Conservation (phyloP, 2,329 filamentous ascomycete genomes). For the Pestalotiopsis sp. region DNA sequence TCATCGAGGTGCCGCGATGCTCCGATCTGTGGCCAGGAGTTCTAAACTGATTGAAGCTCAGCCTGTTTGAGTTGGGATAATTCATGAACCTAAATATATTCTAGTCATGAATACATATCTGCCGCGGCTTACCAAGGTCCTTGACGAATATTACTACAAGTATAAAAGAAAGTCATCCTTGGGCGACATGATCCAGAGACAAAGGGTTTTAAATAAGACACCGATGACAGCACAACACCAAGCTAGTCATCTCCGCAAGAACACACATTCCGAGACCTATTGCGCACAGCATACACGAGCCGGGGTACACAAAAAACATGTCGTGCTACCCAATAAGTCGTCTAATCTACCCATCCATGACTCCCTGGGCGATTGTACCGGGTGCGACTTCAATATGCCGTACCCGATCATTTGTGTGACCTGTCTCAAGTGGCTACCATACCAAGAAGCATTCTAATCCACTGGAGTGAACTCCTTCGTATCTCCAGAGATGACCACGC, state of each 20-base stretch:
- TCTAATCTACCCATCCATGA: background rate
- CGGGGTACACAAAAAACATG: slow-evolving; percentile 23
- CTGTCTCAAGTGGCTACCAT: slow-evolving; percentile 26
- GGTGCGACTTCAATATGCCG: slow-evolving; percentile 27
- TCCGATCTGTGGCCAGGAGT: no score
- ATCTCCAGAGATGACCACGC: slow-evolving; percentile 12
- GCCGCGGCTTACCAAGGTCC: no score
- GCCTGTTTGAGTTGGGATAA: no score
- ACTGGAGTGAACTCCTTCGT: slow-evolving; percentile 9
- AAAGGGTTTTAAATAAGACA: background rate
- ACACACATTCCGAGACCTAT: slow-evolving; percentile 12
- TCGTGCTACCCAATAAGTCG: slow-evolving; percentile 19
- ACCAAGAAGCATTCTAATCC: background rate
- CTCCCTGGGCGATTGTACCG: slow-evolving; percentile 5
- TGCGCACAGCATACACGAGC: slow-evolving; percentile 22
- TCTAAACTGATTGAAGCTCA: no score
- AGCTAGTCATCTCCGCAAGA: background rate
- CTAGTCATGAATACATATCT: no score
- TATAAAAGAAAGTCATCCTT: background rate
- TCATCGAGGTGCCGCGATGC: no score
- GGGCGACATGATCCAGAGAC: background rate
- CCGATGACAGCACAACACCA: background rate
- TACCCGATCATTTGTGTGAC: slow-evolving; percentile 32
- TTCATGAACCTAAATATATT: no score
- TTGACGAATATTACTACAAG: background rate